A percentile compares a stretch with the other conserved stretches of the same genome.
These are phyloP conservation scores for Arxiozyma bovina DNA, from an alignment of 1,139 yeast genomes.

Conservation along the genomic window DNA sequence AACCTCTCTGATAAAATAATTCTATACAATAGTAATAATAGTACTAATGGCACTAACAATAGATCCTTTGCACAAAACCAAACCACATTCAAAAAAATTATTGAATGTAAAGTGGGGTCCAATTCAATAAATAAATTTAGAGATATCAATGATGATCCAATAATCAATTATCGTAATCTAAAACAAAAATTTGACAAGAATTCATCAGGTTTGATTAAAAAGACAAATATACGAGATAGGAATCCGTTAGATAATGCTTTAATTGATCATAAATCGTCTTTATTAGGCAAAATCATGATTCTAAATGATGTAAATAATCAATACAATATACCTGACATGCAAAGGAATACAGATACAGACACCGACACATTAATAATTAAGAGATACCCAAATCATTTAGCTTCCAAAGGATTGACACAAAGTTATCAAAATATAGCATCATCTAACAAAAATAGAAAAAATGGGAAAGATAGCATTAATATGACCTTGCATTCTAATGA, in stretches of 20 bases:
- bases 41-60: not conserved
- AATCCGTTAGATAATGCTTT: not conserved
- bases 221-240: not conserved
- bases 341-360: not conserved
- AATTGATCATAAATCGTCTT: not conserved
- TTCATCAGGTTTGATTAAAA: not conserved
- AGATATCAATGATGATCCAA: not conserved
- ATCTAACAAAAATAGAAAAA: not conserved
- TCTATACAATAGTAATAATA: not conserved
- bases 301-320: no score
- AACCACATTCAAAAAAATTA: not conserved
- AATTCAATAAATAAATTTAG: not conserved
- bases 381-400: conserved; percentile 12
- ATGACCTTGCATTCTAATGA: not conserved
- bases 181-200: not conserved
- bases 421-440: not conserved
- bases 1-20: not conserved
- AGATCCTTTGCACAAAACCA: not conserved
- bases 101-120: not conserved
- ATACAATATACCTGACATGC: not conserved
- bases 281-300: not conserved
- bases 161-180: no score
- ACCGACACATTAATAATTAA: conserved; percentile 9
- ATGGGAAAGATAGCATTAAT: not conserved
- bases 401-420: conserved; percentile 1